Conservation (phyloP, 768 basidiomycete species). For the Hygrophoropsis aurantiaca region DNA sequence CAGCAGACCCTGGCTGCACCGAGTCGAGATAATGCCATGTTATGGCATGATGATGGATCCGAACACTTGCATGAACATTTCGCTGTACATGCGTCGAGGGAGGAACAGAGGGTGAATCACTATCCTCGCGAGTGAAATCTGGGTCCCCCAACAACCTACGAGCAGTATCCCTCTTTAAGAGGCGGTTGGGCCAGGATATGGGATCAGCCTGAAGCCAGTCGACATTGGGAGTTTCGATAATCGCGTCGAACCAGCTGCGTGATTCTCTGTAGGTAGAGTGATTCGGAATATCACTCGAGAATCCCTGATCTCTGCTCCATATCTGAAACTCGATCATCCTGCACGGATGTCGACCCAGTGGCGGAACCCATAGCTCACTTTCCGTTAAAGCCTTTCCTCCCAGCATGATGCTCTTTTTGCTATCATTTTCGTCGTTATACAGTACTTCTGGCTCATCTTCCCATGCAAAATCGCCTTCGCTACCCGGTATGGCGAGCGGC, state of each 20-base stretch:
- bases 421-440: conserved; percentile 1
- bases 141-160: too few species aligned
- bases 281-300: background rate
- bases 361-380: background rate
- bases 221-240: background rate
- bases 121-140: too few species aligned
- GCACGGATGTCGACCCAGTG: background rate
- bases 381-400: background rate
- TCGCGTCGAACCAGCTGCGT: background rate
- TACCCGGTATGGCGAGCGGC: conserved; percentile 4
- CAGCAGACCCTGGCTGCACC: too few species aligned
- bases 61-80: background rate
- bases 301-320: conserved; percentile 1
- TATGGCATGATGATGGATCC: background rate
- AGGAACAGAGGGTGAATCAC: too few species aligned
- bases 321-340: conserved; percentile 8
- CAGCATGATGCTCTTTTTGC: background rate
- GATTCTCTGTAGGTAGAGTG: background rate
- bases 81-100: background rate
- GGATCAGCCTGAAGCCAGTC: too few species aligned
- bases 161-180: too few species aligned
- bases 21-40: conserved; percentile 1
- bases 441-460: background rate
- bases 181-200: too few species aligned
- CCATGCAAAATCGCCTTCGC: conserved; percentile 1